Evolutionary conservation across 305 asterid genomes (phyloP), one percentile per base, ranked within the genome.

Genomic region (Lippia alba): DNA sequence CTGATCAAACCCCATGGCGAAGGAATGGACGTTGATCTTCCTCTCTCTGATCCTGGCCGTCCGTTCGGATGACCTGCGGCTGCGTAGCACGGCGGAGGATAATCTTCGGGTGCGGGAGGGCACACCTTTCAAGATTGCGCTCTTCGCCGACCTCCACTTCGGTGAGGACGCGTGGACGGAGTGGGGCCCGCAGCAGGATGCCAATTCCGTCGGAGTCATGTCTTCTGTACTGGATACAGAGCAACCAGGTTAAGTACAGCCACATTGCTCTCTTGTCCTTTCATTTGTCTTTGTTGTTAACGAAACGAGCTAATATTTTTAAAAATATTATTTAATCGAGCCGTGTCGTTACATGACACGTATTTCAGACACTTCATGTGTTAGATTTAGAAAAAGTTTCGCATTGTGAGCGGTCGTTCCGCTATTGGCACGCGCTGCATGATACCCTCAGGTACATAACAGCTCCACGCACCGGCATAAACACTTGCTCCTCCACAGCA

Each of bases 121-220:
- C 60, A 84, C 83, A 41, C 73, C 92, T 9, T 91, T 88, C 83
- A 88, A 82, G 81, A 75, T 91, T 46, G 91, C 92, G 33, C 76
- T 94, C 50, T 94, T 91, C 33, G 95, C 97, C 0, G 99, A 91
- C 84, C 90, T 94, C 33, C 99, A 94, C 66, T 94, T 94, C 41
- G 99, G 99, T 30, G 99, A 91, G 85, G 78, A 76, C 76, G 77
- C 96, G 65, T 94, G 93, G 97, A 84, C 91, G 8, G 83, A 79
- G 9, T 88, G 97, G 97, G 99, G 95, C 16, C 96, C 92, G 32
- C 84, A 4, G 9, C 99, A 91, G 71, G 99, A 91, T 75, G 33
- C 74, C 3, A 79, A 85, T 15, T 94, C 97, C 5, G 44, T 75
- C 16, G 56, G 64, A 34, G 95, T 85, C 20, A 89, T 94, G 92